These are phyloP conservation scores for Corynespora cassiicola DNA, from an alignment of 2,329 filamentous ascomycete genomes.

Conservation along the genomic window DNA sequence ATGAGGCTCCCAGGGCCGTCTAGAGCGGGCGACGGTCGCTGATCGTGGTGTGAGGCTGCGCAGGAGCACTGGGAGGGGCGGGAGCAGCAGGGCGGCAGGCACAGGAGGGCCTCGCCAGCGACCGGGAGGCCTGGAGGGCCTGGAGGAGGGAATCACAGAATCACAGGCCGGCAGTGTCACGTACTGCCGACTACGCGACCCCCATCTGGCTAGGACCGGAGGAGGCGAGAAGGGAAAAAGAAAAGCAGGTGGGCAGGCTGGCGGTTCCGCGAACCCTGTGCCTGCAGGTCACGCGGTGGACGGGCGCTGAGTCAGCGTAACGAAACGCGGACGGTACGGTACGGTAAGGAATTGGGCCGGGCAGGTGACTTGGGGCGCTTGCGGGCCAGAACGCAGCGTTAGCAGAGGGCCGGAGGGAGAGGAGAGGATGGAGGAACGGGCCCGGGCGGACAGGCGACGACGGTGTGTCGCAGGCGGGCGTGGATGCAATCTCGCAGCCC, in stretches of 20 bases:
- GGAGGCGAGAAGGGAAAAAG: slow-evolving; percentile 3
- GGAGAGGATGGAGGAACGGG: slow-evolving; percentile 17
- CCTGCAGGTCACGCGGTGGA: slow-evolving; percentile 1
- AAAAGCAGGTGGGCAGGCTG: background rate
- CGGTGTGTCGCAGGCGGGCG: too few relatives aligned
- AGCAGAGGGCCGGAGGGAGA: slow-evolving; percentile 20
- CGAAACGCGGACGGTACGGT: too few relatives aligned
- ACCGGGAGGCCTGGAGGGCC: slow-evolving; percentile 19
- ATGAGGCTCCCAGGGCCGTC: slow-evolving; percentile 12
- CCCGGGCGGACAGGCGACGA: background rate
- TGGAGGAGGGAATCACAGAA: slow-evolving; percentile 7
- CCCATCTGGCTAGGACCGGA: slow-evolving; percentile 8
- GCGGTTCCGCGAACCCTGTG: too few relatives aligned
- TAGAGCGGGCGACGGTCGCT: background rate
- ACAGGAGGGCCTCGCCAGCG: background rate
- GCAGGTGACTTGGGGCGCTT: background rate
- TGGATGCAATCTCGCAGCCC: too few relatives aligned
- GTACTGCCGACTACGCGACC: slow-evolving; percentile 29
- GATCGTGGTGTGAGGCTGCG: slow-evolving; percentile 11
- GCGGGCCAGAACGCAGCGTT: too few relatives aligned
- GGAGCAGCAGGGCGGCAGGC: background rate
- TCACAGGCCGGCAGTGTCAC: slow-evolving; percentile 18
- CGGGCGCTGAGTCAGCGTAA: too few relatives aligned
- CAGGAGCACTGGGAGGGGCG: background rate
- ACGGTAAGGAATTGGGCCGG: too few relatives aligned